Evolutionary conservation across 2,329 filamentous ascomycete species (phyloP), one percentile per base, ranked within the genome.

Genomic region (Aspergillus candidus): DNA sequence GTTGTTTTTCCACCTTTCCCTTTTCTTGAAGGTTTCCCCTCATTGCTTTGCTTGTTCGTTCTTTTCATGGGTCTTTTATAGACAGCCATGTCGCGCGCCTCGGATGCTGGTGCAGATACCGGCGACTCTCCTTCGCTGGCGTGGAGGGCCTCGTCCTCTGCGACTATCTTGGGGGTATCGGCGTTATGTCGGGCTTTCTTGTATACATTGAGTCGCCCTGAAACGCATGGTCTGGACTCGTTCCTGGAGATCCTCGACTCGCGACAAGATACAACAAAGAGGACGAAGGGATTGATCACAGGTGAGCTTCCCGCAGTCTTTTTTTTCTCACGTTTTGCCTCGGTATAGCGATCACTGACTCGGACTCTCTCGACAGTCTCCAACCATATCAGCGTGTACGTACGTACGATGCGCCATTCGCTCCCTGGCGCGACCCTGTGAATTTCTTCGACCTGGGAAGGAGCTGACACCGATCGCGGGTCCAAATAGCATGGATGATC

Each of bases 381-480:
- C 38, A 94, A 94, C 66, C 88, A 94, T 72, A 79, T 88, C 53
- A 89, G 85, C 65, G 83, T 94, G 86, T 93, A 84, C 69, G 85
- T 84, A 66, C 53, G 62, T 67, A 63, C 48, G 46, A 56, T 47
- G 38, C 40, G 38, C 43, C 46, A 48, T 46, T 42, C 40, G 22
- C 30, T 27, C 14, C 34, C 37, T 34, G 42, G 56, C 45, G 48
- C 40, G 40, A 55, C 54, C 38, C 52, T 32, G 38, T 42, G 27
- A 41, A 38, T 38, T 44, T 32, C 33, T 43, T 42, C 38, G 27
- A 40, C 44, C 38, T 49, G 49, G 43, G 53, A 54, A 46, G 44
- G 32, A 40, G 50, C 60, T 63, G 58, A 60, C 60, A 46, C 43
- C 50, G 46, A 51, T 50, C 52, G 48, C 45, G 44, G 55, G 44